Evolutionary conservation across 2,329 filamentous ascomycete genomes (phyloP), one percentile per base, ranked within the genome.

Genomic region (Talaromyces albobiverticillius): DNA sequence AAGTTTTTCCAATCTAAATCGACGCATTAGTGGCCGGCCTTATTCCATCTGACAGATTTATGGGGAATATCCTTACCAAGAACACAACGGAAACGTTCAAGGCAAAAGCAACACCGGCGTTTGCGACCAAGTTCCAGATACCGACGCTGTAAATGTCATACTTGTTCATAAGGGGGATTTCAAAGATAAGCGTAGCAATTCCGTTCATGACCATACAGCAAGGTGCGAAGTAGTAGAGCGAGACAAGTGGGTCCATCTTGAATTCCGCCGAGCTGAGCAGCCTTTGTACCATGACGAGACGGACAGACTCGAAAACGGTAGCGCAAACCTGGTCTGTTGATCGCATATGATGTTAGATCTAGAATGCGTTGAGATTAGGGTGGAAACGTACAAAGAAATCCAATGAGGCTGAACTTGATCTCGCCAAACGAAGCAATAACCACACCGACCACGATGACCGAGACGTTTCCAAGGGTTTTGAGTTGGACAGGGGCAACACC

Each of bases 351-450:
- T 22, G 18, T 40, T 16, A 40, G 36, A 18, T 10, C 20, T 10
- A 40, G 20, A 16, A n/a, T 16, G 13, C 9, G 18, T 29, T 7
- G 14, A 6, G 10, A 13, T 9, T 7, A 6, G n/a, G n/a, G 5
- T 6, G 29, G 14, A 8, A 3, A 26, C 46, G 25, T 46, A 55
- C 81, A 87, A 29, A 85, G 57, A 70, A 88, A 84, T 45, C 85
- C 85, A 38, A 82, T 64, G 54, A 76, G 60, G 61, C 75, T 88
- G 70, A 99, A 97, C 70, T 92, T 86, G 74, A 99, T 95, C 78
- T 97, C 94, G 66, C 94, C 94, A 60, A 95, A 83, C 1, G 93
- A 96, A 46, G 94, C 94, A 67, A 99, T 90, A 60, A 96, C 79
- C 63, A 97, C 92, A 79, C 94, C 94, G 51, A 97, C 74, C 50